Base-by-base conservation (phyloP, 2,329 filamentous ascomycete species). In the Orbilia brochopaga region DNA sequence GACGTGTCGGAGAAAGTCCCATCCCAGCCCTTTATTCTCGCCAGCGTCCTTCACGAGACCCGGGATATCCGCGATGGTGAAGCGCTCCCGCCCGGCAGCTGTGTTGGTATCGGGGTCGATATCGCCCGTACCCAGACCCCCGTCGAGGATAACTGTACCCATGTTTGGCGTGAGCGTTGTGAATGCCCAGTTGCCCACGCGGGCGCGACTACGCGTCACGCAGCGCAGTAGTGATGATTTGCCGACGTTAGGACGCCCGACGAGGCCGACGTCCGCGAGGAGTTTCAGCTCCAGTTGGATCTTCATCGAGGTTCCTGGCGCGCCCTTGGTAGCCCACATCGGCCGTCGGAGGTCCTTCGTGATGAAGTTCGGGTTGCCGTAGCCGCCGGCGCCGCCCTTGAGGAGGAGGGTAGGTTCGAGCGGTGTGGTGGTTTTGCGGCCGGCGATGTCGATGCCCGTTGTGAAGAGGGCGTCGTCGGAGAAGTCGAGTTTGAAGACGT, bases 151-250 rank as follows among this genome's bases (percentile, higher is more conserved):
- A 5, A 99, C 91, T 0, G 94, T 99, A 56, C 94, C 94, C 61
- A 99, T 95, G 76, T 96, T 97, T 1, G 94, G 94, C 75, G 92
- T 89, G 7, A 99, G 83, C 0, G 94, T 99, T 1, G 94, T 99
- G 79, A 99, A 99, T 8, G 92, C 93, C 94, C 94, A 99, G 78
- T 90, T 88, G 44, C 94, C 94, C 2, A 99, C 87, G 42, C 94
- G 86, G 1, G 94, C 91, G 69, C 92, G 88, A 78, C 90, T 95
- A 79, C 92, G 92, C 76, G 88, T 96, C 76, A 99, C 82, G 1
- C 92, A 88, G 17, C 94, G 88, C 15, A 97, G 84, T 1, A 99
- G 84, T 0, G 94, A 97, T 78, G 90, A 95, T 81, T 99, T 99
- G 7, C 94, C 94, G 2, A 93, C 94, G 79, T 99, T 99, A 1